Evolutionary conservation across 2,329 filamentous ascomycete species (phyloP).

Genomic region (Alternaria triticimaculans): DNA sequence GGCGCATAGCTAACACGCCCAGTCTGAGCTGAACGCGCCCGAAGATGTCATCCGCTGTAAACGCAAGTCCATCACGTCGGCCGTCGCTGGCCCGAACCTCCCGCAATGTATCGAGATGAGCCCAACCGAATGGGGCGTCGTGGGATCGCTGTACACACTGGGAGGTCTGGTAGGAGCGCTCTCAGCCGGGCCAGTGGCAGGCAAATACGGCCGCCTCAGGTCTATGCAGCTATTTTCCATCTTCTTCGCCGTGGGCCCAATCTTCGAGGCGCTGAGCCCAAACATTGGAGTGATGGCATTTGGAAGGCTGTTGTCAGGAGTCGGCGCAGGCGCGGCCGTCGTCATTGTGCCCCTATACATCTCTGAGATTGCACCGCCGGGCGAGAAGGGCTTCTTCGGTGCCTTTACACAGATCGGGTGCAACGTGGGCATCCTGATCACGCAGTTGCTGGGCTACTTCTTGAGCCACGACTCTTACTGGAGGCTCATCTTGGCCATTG

Average conservation of each 20-base stretch:
- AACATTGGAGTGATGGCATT: conserved; percentile 71
- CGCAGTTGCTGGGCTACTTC: conserved; percentile 87
- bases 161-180: conserved; percentile 87
- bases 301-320: conserved; percentile 79
- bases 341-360: conserved; percentile 96
- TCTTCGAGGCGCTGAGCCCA: conserved; percentile 74
- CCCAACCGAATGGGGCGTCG: conserved; percentile 78
- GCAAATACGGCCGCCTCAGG: conserved; percentile 74
- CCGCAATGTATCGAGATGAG: conserved; percentile 89
- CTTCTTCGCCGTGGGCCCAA: conserved; percentile 77
- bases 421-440: conserved; percentile 85
- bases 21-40: conserved; percentile 95
- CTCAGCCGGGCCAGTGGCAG: conserved; percentile 78
- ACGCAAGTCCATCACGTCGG: conserved; percentile 60
- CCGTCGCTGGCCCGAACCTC: conserved; percentile 51
- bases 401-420: conserved; percentile 90
- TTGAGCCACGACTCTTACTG: conserved; percentile 80
- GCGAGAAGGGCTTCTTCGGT: conserved; percentile 77
- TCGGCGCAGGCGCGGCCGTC: conserved; percentile 86
- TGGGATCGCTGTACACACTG: conserved; percentile 89
- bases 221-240: conserved; percentile 79
- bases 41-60: conserved; percentile 92
- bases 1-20: conserved; percentile 25
- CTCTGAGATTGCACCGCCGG: conserved; percentile 80
- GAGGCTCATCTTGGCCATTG: conserved; percentile 81